Evolutionary conservation across 257 asterid genomes (phyloP).

Genomic region (Nicotiana paniculata): DNA sequence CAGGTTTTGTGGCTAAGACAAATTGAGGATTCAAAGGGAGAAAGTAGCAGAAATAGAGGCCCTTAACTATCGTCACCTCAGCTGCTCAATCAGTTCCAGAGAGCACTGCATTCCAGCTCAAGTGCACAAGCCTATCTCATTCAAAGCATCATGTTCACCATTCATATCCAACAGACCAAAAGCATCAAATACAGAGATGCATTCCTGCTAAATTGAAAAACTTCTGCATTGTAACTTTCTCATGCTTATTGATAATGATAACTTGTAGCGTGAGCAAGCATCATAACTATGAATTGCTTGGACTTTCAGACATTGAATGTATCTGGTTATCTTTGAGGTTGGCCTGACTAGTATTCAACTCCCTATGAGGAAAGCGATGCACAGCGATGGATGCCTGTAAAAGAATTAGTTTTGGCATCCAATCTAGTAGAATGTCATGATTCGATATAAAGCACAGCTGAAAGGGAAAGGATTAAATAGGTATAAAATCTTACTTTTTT

Average conservation of each 20-base stretch:
- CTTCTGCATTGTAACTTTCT: neutral
- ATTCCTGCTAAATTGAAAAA: neutral
- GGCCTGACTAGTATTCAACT: neutral
- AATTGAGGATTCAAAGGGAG: neutral
- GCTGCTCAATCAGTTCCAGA: neutral
- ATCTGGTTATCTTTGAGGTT: neutral
- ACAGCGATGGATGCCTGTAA: neutral
- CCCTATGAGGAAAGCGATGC: neutral
- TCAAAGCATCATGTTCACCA: neutral
- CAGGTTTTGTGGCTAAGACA: neutral
- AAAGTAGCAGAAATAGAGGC: neutral
- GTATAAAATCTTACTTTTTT: neutral
- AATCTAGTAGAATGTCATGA: neutral
- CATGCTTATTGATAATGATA: neutral
- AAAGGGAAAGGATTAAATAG: neutral
- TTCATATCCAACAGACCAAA: neutral
- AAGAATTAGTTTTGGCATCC: slow-evolving; percentile 1
- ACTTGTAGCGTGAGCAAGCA: neutral
- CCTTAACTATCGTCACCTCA: no score
- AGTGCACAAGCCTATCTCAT: neutral
- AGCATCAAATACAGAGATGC: neutral
- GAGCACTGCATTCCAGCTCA: neutral
- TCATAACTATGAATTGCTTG: neutral
- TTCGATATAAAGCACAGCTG: neutral
- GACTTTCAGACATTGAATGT: neutral